Evolutionary conservation across 2,329 filamentous ascomycete genomes (phyloP), one percentile per base, ranked within the genome.

Genomic region (Penicillium sp.): DNA sequence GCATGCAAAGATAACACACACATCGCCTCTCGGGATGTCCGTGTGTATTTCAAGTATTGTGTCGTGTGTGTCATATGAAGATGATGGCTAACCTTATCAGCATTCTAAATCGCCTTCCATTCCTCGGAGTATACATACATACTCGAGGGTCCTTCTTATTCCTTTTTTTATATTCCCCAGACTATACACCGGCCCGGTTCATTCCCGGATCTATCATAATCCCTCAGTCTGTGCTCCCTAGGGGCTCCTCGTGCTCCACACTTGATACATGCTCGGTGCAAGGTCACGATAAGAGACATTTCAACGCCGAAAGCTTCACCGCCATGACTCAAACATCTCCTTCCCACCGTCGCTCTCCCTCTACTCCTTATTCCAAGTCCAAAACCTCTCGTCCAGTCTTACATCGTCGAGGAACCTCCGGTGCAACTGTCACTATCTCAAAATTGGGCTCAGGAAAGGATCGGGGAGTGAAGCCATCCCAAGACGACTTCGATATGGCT

Each of bases 401-500:
- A 44, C 69, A 72, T 62, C 70, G 71, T 55, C 68, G 68, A 57
- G 71, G 67, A 22, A 67, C 67, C 38, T 71, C 66, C 7, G 62
- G 55, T 45, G 55, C 59, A 48, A 67, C 62, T 48, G 56, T 64
- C 24, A 66, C 67, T 24, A 72, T 73, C 48, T 67, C 66, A 21
- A 72, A 72, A 55, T 48, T 73, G 31, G 70, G 71, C 34, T 59
- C 71, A 24, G 67, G 69, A 29, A 63, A 64, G 43, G 48, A 59
- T 22, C 62, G 57, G 52, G 57, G 51, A 47, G 48, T 55, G 29
- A 56, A 56, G 46, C 62, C 64, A 39, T 63, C 70, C 58, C 66
- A 70, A 51, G 57, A 57, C 39, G 62, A 67, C 32, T 53, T 63
- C 54, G 73, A 74, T 48, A 77, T 78, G 75, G 70, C 75, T 42